Evolutionary conservation across 2,329 filamentous ascomycete genomes (phyloP).

Genomic region (Thyridium curvatum): DNA sequence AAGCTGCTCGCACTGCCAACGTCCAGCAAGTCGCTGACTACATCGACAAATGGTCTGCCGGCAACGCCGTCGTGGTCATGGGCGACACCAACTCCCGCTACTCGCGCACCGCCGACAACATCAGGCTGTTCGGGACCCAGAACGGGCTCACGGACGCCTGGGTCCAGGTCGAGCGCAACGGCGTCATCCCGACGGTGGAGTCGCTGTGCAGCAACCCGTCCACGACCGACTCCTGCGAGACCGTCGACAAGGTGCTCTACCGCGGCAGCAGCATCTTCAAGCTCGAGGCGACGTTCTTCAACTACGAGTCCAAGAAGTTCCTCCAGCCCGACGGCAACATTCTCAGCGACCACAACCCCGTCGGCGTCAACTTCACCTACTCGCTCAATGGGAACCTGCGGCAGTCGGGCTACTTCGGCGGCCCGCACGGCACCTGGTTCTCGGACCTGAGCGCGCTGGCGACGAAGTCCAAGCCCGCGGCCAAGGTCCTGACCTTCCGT

Average conservation of each 20-base stretch:
- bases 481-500: slow-evolving; percentile 33
- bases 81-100: slow-evolving; percentile 64
- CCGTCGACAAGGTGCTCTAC: slow-evolving; percentile 62
- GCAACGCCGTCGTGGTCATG: slow-evolving; percentile 57
- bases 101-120: slow-evolving; percentile 47
- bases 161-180: slow-evolving; percentile 46
- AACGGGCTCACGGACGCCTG: slow-evolving; percentile 52
- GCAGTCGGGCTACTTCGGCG: slow-evolving; percentile 40
- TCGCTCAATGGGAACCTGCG: slow-evolving; percentile 26
- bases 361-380: slow-evolving; percentile 50
- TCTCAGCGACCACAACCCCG: slow-evolving; percentile 59
- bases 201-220: slow-evolving; percentile 52
- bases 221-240: slow-evolving; percentile 49
- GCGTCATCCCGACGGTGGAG: slow-evolving; percentile 37
- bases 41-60: slow-evolving; percentile 47
- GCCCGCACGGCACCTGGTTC: slow-evolving; percentile 46
- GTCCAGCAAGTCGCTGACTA: slow-evolving; percentile 52
- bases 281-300: slow-evolving; percentile 41
- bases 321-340: slow-evolving; percentile 48
- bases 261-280: slow-evolving; percentile 39
- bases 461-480: slow-evolving; percentile 22
- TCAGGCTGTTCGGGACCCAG: slow-evolving; percentile 39
- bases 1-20: slow-evolving; percentile 50
- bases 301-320: slow-evolving; percentile 51
- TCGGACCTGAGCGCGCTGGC: slow-evolving; percentile 41